These are phyloP conservation scores for Epichloe amarillans DNA, from an alignment of 2,329 filamentous ascomycete species.

Conservation along the genomic window DNA sequence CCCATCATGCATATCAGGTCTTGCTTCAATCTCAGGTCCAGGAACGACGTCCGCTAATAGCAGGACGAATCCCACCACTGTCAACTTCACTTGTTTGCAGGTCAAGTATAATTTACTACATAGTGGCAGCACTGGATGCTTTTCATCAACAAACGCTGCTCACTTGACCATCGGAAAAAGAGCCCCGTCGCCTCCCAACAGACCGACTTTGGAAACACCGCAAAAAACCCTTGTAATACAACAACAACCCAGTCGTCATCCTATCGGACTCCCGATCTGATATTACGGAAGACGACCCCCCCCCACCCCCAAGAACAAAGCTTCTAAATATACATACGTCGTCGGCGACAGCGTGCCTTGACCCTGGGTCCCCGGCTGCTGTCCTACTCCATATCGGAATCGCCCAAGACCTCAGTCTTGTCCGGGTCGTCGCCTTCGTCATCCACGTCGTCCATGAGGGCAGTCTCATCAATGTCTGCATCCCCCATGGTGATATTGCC, in stretches of 20 bases:
- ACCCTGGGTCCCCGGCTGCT: not conserved
- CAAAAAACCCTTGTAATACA: not conserved
- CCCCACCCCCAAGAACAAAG: not conserved
- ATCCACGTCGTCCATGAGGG: conserved; percentile 27
- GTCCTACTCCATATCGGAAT: conserved; percentile 21
- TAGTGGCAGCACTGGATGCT: too few relatives aligned
- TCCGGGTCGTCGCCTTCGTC: conserved; percentile 33
- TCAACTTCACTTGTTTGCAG: too few relatives aligned
- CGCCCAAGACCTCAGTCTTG: conserved; percentile 24
- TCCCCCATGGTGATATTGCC: conserved; percentile 39
- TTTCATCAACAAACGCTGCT: too few relatives aligned
- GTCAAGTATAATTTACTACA: too few relatives aligned
- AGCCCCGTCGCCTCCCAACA: not conserved
- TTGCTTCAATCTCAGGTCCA: too few relatives aligned
- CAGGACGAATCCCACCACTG: too few relatives aligned
- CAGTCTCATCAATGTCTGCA: conserved; percentile 35
- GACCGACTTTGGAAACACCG: not conserved
- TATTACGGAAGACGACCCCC: not conserved
- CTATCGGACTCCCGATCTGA: not conserved
- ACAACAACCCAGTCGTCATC: not conserved
- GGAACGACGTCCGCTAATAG: too few relatives aligned
- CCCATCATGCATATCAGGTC: too few relatives aligned
- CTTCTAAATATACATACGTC: not conserved
- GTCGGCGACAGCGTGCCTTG: not conserved
- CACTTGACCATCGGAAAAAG: too few relatives aligned